These are phyloP conservation scores for Trypanosoma congolense DNA, from an alignment of 208 protist genomes.

Conservation along the genomic window DNA sequence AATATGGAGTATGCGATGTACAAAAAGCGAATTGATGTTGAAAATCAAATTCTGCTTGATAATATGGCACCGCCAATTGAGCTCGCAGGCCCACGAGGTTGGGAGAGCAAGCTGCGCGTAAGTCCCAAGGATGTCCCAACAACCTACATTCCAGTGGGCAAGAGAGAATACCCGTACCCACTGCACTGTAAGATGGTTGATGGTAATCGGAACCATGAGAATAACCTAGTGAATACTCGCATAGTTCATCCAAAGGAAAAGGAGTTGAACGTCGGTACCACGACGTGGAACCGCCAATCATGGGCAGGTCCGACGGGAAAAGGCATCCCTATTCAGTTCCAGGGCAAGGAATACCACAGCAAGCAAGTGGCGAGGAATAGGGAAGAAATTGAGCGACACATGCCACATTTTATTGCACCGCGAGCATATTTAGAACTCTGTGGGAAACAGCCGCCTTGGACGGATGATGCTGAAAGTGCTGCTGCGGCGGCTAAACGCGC, in stretches of 20 bases:
- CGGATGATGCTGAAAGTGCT: slow-evolving; percentile 21
- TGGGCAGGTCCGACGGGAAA: background rate
- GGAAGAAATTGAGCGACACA: slow-evolving; percentile 43
- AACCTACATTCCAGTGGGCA: slow-evolving; percentile 62
- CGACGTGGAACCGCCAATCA: background rate
- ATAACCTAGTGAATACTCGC: slow-evolving; percentile 46
- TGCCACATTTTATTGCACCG: slow-evolving; percentile 66
- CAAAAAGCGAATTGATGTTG: slow-evolving; percentile 31
- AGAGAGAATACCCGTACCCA: slow-evolving; percentile 57
- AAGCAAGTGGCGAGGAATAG: slow-evolving; percentile 31
- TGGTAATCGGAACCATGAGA: slow-evolving; percentile 23
- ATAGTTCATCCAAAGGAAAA: slow-evolving; percentile 28
- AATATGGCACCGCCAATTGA: slow-evolving; percentile 23
- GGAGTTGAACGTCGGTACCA: background rate
- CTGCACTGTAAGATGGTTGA: slow-evolving; percentile 56
- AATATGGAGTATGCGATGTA: slow-evolving; percentile 41
- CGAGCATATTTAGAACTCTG: slow-evolving; percentile 61
- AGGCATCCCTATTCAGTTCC: slow-evolving; percentile 1
- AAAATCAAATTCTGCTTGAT: slow-evolving; percentile 55
- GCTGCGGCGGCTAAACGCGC: slow-evolving; percentile 12
- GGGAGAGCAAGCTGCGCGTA: slow-evolving; percentile 58
- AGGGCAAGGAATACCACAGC: slow-evolving; percentile 40
- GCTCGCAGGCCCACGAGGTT: slow-evolving; percentile 31
- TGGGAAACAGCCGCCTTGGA: slow-evolving; percentile 38
- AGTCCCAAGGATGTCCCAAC: slow-evolving; percentile 22